Evolutionary conservation across 176 grass and related monocot species (phyloP), one percentile per base, ranked within the genome.

Genomic region (Puccinellia tenuiflora): DNA sequence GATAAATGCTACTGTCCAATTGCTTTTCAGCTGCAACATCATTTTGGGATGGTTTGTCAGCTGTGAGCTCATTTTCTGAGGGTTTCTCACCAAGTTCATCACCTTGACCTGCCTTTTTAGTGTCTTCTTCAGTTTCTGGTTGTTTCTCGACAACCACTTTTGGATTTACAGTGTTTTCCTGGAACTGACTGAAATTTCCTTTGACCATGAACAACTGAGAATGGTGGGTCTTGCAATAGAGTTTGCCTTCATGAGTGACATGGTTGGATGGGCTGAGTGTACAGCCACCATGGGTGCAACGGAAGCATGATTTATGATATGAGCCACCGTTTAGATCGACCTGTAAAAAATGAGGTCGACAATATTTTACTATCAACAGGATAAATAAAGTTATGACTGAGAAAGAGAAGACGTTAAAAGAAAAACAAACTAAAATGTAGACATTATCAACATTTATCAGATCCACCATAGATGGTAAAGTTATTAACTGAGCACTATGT

Each of bases 221-320:
- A 80, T 98, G 92, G 34, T 98, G 93, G 69, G 90, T 90, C 80
- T 94, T 95, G 83, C 97, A 99, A 68, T 99, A 96, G 83, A 99
- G 91, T 81, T 90, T 94, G 66, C 93, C 85, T 33, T 99, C 97
- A 52, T 99, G 97, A 5, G 91, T 78, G 20, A 99, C 34, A 86
- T 92, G 68, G 81, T 96, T 99, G 16, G 93, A 92, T 73, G 93
- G 84, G 64, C 61, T 94, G 33, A 99, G 94, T 17, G 79, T 87
- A 65, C 97, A 99, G 37, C 97, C 93, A 61, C 97, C 97, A 73
- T 94, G 91, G 81, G 76, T 90, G 75, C 97, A 99, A 62, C 92
- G 94, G 51, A 99, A 99, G 84, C 97, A 96, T 62, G 91, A 86
- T 84, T 94, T 94, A 73, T 99, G 97, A 87, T 99, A 99, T 12